Evolutionary conservation across 306 rosid species (phyloP), one percentile per base, ranked within the genome.

Genomic region (Prunus kanzakura): DNA sequence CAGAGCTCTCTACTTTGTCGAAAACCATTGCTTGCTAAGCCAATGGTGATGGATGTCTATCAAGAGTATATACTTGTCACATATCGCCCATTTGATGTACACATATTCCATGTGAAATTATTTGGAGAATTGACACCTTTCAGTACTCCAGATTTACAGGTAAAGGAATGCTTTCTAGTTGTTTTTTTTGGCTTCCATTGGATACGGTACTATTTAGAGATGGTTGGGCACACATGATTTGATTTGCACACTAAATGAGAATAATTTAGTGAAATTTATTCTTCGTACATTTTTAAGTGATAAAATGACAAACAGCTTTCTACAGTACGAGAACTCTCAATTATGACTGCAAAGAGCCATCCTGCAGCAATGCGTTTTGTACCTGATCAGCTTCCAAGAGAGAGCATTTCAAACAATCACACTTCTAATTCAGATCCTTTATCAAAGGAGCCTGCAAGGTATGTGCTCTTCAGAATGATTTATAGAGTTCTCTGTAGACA

Each of bases 301-400:
- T 95, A 85, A 90, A 93, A 92, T 90, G 96, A 91, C 98, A 88
- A 90, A 95, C 98, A 95, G 96, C 97, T 95, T 95, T 95, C 97
- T 95, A 93, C 97, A 92, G 98, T 95, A 89, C 89, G 97, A 82
- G 98, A 95, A 92, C 97, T 92, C 79, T 95, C 98, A 81, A 95
- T 95, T 75, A 90, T 92, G 97, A 92, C 97, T 85, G 96, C 93
- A 80, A 95, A 95, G 93, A 92, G 93, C 96, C 97, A 95, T 84
- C 97, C 97, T 78, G 98, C 93, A 43, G 91, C 97, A 73, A 95
- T 95, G 98, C 90, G 97, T 56, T 95, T 92, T 84, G 86, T 95
- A 70, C 97, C 97, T 61, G 97, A 95, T 83, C 97, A 89, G 85
- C 79, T 88, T 80, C 95, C 90, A 20, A 80, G 88, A 81, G 96